A percentile compares a stretch with the other conserved stretches of the same genome.
These are phyloP conservation scores for Vaccinium darrowii DNA, from an alignment of 148 eudicot species.

Conservation along the genomic window DNA sequence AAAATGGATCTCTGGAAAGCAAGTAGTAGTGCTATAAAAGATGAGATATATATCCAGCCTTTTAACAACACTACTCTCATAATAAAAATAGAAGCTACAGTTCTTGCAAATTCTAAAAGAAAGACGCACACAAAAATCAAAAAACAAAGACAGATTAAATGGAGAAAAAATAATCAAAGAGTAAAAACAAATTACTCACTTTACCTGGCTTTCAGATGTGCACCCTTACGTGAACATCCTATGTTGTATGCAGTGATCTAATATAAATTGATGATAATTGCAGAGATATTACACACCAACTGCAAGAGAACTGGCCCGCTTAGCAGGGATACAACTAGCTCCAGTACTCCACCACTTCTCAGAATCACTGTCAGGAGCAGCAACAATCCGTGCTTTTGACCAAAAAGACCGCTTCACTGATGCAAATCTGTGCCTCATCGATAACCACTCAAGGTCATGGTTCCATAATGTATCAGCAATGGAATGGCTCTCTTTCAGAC, in stretches of 20 bases:
- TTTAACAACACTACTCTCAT: neutral
- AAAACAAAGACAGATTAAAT: too few relatives aligned
- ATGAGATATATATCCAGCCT: neutral
- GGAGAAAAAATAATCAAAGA: neutral
- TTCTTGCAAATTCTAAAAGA: neutral
- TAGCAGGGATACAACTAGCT: conserved; percentile 84
- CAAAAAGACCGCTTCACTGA: conserved; percentile 66
- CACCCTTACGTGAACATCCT: neutral
- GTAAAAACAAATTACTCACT: neutral
- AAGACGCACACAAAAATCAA: neutral
- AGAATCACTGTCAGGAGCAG: conserved; percentile 97
- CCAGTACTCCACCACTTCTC: conserved; percentile 98
- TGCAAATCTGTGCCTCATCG: conserved; percentile 70
- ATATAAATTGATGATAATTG: conserved; percentile 5
- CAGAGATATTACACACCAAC: conserved; percentile 98
- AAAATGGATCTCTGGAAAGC: neutral
- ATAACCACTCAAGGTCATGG: conserved; percentile 83
- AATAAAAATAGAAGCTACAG: neutral
- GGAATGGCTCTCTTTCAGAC: conserved; percentile 98
- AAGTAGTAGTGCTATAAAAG: neutral
- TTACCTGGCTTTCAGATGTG: conserved; percentile 3
- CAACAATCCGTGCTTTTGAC: conserved; percentile 90
- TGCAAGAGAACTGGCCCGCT: conserved; percentile 89
- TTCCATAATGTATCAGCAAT: conserved; percentile 95
- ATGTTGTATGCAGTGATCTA: neutral